A percentile compares a stretch with the other conserved stretches of the same genome.
Evolutionary conservation across 768 basidiomycete genomes (phyloP).

Genomic region (Tremella mesenterica): DNA sequence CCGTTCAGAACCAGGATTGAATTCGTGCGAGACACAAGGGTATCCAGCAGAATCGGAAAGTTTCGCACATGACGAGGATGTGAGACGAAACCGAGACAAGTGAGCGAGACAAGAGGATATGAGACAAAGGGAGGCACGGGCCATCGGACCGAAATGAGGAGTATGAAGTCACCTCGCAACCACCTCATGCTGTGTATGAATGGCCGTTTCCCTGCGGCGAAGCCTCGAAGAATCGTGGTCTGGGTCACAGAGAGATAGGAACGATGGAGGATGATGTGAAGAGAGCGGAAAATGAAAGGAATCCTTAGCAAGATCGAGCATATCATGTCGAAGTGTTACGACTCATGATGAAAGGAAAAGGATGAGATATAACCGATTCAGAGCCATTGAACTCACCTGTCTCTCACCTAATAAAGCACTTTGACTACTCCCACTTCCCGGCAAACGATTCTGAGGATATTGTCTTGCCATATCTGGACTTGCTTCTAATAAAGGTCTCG

Average conservation of each 20-base stretch:
- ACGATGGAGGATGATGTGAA: too few relatives aligned
- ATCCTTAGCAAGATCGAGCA: neutral
- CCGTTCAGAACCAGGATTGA: too few relatives aligned
- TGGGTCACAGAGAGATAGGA: too few relatives aligned
- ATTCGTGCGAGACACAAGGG: too few relatives aligned
- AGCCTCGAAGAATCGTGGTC: too few relatives aligned
- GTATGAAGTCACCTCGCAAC: neutral
- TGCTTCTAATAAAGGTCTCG: conserved; percentile 1
- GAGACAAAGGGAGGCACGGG: neutral
- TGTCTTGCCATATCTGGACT: neutral
- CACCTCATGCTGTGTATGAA: too few relatives aligned
- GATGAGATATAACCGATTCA: too few relatives aligned
- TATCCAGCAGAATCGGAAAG: too few relatives aligned
- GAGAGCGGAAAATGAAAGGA: too few relatives aligned
- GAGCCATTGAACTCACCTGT: neutral
- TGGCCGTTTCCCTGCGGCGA: too few relatives aligned
- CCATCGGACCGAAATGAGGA: neutral
- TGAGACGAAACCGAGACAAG: too few relatives aligned
- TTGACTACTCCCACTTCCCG: conserved; percentile 13
- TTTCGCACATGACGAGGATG: too few relatives aligned
- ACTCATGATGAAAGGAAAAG: neutral
- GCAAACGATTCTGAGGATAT: conserved; percentile 4
- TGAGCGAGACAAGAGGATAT: neutral
- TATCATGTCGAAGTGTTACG: neutral
- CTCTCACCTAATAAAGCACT: conserved; percentile 8